A percentile compares a stretch with the other conserved stretches of the same genome.
phyloP scores from a whole-genome alignment of 148 eudicot genomes.

The Gaultheria prostrata region DNA sequence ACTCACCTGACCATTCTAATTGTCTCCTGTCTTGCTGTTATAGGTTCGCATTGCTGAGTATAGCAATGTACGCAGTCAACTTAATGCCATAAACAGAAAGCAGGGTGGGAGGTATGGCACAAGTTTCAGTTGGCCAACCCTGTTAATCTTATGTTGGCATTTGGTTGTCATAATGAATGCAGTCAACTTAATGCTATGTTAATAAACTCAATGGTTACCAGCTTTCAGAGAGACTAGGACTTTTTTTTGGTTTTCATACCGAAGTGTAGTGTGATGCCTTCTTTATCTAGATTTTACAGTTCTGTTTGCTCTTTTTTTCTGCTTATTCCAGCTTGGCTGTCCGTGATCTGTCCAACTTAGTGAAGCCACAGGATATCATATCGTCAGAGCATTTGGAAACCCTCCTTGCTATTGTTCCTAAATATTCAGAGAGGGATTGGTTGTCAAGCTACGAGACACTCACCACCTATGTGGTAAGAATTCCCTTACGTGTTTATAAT shows the following conservation, averaged over 20 bases:
- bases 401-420: slow-evolving; percentile 82
- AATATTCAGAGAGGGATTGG: slow-evolving; percentile 98
- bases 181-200: not conserved
- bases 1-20: not conserved
- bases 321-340: slow-evolving; percentile 80
- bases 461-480: slow-evolving; percentile 83
- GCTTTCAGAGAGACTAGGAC: not conserved
- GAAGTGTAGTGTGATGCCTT: not conserved
- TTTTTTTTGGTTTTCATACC: not conserved
- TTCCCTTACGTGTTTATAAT: not conserved
- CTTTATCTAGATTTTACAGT: slow-evolving; percentile 16
- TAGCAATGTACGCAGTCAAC: slow-evolving; percentile 93
- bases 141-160: not conserved
- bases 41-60: slow-evolving; percentile 97
- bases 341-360: slow-evolving; percentile 86
- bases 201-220: not conserved
- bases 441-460: slow-evolving; percentile 87
- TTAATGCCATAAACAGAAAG: slow-evolving; percentile 93
- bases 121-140: not conserved
- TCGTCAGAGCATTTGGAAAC: slow-evolving; percentile 87
- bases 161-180: not conserved
- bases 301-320: slow-evolving; percentile 19
- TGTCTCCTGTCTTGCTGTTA: slow-evolving; percentile 11
- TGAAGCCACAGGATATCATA: slow-evolving; percentile 81
- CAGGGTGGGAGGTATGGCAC: slow-evolving; percentile 83